Base-by-base conservation (phyloP, 176 grass and related monocot species). In the Tillandsia leiboldiana region DNA sequence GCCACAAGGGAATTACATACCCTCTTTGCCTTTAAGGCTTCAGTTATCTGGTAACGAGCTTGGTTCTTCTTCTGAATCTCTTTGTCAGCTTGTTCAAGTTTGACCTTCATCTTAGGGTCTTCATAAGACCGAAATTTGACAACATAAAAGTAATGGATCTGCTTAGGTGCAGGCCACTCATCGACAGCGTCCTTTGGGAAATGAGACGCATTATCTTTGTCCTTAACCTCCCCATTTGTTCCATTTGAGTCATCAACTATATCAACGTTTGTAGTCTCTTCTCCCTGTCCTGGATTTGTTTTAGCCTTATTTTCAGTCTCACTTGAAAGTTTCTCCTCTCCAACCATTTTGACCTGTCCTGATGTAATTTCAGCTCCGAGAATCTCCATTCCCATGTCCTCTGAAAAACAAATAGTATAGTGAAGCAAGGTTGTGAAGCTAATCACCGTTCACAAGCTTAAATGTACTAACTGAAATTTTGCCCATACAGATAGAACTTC, bases 301-400 rank as follows among this genome's bases (percentile, higher is more conserved):
- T 82, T 85, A 42, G 80, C 74, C 81, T 84, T 84, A 72, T 76
- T 82, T 49, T 96, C 89, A 26, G 74, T 84, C 70, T 91, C 79
- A 73, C 85, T 77, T 64, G 80, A 74, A 53, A 91, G 78, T 72
- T 69, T 62, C 49, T 83, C 73, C 70, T 93, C 80, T 61, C 66
- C 83, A 80, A 72, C 71, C 80, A 82, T 73, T 49, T 91, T 77
- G 69, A 80, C 77, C 56, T 82, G 80, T 48, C n/a, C 86, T 75
- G 83, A 77, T 74, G 84, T 67, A 65, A 49, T 48, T 75, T 99
- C 89, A 84, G 77, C 73, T 49, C 75, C 89, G 48, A 79, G n/a
- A 15, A 86, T 83, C 80, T 99, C 94, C 89, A 99, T 84, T 78
- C 90, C 94, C 94, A 99, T 93, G 68, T 9, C 17, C 56, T 61